phyloP scores from a whole-genome alignment of 441 rosid species.

The Breynia disticha region DNA sequence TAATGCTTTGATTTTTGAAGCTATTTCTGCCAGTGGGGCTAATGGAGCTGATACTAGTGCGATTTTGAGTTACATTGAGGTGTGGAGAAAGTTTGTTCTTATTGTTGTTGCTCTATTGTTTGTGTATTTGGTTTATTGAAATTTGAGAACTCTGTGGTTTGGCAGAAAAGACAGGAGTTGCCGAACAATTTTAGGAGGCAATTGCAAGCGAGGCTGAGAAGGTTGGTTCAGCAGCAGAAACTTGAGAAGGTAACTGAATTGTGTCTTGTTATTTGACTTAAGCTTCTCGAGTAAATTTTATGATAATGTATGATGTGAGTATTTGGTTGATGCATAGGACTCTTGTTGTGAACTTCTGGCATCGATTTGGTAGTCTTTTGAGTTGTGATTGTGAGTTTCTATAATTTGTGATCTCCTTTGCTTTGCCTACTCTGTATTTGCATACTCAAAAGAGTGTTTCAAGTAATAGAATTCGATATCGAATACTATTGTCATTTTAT shows the following conservation, averaged over 20 bases:
- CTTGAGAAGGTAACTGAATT: conserved; percentile 44
- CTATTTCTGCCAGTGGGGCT: conserved; percentile 36
- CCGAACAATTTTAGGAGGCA: conserved; percentile 48
- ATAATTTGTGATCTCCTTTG: neutral
- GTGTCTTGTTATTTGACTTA: no score
- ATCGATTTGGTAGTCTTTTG: no score
- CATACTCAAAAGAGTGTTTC: neutral
- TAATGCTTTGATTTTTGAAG: conserved; percentile 52
- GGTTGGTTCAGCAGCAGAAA: conserved; percentile 47
- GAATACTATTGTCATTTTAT: neutral
- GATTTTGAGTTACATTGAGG: conserved; percentile 52
- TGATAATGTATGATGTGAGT: no score
- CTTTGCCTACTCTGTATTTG: neutral
- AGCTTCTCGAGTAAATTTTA: no score
- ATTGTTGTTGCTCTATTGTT: neutral
- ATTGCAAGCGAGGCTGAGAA: conserved; percentile 47
- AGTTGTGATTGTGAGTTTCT: conserved; percentile 2
- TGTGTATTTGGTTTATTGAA: neutral
- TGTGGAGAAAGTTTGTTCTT: conserved; percentile 12
- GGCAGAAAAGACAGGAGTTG: conserved; percentile 47
- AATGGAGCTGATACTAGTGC: conserved; percentile 39
- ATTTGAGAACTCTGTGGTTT: neutral
- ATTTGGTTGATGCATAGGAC: no score
- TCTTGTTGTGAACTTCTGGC: no score
- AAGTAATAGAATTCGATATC: neutral